Conservation (phyloP, 1,139 yeast species). For the Protomyces lactucae-debilis region DNA sequence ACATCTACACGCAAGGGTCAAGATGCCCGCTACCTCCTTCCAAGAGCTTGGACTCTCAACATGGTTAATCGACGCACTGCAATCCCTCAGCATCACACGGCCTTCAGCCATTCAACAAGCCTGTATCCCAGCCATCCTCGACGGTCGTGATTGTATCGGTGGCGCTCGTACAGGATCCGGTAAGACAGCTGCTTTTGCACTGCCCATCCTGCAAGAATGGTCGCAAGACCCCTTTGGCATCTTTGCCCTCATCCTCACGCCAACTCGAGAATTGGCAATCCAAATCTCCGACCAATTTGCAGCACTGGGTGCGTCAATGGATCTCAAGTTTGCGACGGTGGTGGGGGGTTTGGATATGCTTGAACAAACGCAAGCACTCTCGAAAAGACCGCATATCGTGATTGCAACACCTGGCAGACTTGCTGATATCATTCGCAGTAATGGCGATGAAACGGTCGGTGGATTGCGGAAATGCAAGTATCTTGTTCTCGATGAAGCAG, state of each 20-base stretch:
- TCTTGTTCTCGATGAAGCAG: conserved; percentile 94
- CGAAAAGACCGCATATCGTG: conserved; percentile 83
- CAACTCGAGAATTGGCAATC: conserved; percentile 90
- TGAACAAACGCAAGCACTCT: conserved; percentile 74
- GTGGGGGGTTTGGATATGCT: conserved; percentile 96
- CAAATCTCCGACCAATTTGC: conserved; percentile 96
- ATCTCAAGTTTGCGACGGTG: conserved; percentile 69
- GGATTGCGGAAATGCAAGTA: conserved; percentile 74
- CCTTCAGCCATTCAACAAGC: conserved; percentile 87
- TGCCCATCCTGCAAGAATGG: conserved; percentile 92
- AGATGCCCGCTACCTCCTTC: conserved; percentile 41
- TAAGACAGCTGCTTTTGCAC: conserved; percentile 95
- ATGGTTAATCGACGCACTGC: conserved; percentile 80
- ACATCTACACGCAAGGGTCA: neutral
- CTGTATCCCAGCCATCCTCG: conserved; percentile 79
- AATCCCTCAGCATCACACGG: conserved; percentile 69
- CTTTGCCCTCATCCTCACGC: conserved; percentile 82
- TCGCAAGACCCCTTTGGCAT: conserved; percentile 92
- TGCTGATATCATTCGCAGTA: conserved; percentile 83
- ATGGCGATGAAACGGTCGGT: conserved; percentile 81
- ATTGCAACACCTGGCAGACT: conserved; percentile 97
- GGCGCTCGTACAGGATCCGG: conserved; percentile 99
- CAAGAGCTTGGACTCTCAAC: conserved; percentile 67
- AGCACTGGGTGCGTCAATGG: conserved; percentile 86
- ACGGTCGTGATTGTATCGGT: conserved; percentile 88